These are phyloP conservation scores for Podila clonocystis DNA, from an alignment of 192 early-diverging fungal genomes.

Conservation along the genomic window DNA sequence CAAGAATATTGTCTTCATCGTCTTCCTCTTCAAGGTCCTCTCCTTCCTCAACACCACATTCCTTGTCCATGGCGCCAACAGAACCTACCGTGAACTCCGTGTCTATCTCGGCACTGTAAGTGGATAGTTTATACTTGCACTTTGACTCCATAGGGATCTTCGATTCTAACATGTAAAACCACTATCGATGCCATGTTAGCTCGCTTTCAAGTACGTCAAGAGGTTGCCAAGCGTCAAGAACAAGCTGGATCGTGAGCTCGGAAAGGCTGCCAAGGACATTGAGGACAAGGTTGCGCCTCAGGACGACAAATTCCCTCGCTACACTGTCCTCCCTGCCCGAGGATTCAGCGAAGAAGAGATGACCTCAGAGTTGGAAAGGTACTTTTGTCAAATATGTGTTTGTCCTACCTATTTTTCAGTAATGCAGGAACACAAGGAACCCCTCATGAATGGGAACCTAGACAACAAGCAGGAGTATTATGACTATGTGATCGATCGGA, in stretches of 20 bases:
- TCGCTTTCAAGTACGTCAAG: constrained; percentile 59
- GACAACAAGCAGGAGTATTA: too few species aligned
- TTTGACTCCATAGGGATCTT: not conserved
- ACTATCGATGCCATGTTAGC: constrained; percentile 19
- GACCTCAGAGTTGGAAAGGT: constrained; percentile 69
- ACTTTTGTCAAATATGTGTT: not conserved
- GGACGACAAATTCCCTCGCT: constrained; percentile 69
- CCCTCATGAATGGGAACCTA: too few species aligned
- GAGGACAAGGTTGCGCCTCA: constrained; percentile 78
- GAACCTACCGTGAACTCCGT: constrained; percentile 58
- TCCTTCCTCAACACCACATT: constrained; percentile 57
- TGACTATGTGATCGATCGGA: not conserved
- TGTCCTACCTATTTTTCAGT: too few species aligned
- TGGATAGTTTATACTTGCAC: not conserved
- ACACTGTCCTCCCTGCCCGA: constrained; percentile 69
- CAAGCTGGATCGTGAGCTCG: constrained; percentile 79
- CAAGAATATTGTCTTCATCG: constrained; percentile 71
- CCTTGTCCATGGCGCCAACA: constrained; percentile 63
- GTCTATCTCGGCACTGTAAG: constrained; percentile 57
- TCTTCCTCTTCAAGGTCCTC: constrained; percentile 63
- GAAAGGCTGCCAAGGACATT: constrained; percentile 81
- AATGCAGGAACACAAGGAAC: too few species aligned
- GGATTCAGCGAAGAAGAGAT: constrained; percentile 74
- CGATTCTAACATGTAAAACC: not conserved
- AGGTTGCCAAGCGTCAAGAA: constrained; percentile 64